Evolutionary conservation across 257 asterid species (phyloP).

Genomic region (Solanum gandarillasii): DNA sequence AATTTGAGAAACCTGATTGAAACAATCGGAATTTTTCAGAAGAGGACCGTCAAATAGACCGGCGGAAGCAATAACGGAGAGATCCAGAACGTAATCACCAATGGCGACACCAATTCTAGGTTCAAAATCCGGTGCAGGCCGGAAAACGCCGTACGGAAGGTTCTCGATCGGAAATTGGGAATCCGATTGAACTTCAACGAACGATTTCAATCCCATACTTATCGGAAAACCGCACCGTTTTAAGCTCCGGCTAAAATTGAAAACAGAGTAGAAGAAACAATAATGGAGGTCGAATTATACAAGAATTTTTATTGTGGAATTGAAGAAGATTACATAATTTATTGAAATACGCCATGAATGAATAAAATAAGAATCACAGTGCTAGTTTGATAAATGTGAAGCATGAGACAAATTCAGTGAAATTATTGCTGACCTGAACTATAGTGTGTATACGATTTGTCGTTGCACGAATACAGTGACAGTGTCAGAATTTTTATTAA

Average conservation of each 20-base stretch:
- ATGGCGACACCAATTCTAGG: constrained; percentile 81
- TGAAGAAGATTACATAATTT: neutral
- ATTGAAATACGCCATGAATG: neutral
- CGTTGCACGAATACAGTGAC: too few relatives aligned
- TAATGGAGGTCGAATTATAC: neutral
- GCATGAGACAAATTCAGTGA: neutral
- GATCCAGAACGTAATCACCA: constrained; percentile 71
- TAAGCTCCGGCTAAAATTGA: neutral
- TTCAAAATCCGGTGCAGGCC: constrained; percentile 28
- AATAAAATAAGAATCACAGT: neutral
- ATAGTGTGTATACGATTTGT: neutral
- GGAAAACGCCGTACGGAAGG: constrained; percentile 86
- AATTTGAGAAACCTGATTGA: constrained; percentile 42
- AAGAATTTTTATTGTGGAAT: neutral
- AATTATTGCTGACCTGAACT: neutral
- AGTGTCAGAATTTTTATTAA: fast-evolving
- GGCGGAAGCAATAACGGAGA: constrained; percentile 50
- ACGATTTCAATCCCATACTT: constrained; percentile 56
- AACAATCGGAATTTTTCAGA: constrained; percentile 55
- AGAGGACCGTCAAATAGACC: constrained; percentile 65
- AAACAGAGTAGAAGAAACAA: neutral
- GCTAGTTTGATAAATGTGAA: neutral
- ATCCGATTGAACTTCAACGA: constrained; percentile 53
- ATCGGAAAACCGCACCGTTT: neutral
- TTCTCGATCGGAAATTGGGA: constrained; percentile 91